A percentile compares a stretch with the other conserved stretches of the same genome.
phyloP scores from a whole-genome alignment of 2,329 filamentous ascomycete genomes.

The Ophiostoma sp. region DNA sequence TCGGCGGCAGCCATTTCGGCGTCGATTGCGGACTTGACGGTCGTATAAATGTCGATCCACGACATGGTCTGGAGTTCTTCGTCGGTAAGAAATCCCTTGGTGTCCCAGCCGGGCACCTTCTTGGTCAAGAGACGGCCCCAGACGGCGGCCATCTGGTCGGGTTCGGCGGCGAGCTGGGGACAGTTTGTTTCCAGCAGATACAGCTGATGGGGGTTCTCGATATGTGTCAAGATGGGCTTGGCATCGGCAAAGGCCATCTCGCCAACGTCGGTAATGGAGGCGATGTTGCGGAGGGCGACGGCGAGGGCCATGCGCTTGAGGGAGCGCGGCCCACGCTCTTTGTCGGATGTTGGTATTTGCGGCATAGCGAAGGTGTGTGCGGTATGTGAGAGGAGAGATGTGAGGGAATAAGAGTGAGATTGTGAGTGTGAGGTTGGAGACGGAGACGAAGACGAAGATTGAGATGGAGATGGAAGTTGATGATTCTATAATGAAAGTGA shows the following conservation, averaged over 20 bases:
- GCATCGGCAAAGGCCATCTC: conserved; percentile 67
- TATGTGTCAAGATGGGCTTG: conserved; percentile 65
- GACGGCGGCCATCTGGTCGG: conserved; percentile 66
- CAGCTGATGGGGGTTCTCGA: conserved; percentile 74
- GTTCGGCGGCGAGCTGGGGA: conserved; percentile 70
- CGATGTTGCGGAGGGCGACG: conserved; percentile 55
- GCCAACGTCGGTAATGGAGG: conserved; percentile 67
- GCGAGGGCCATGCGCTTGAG: conserved; percentile 53
- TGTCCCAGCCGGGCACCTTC: conserved; percentile 69
- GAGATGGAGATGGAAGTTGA: too few relatives aligned
- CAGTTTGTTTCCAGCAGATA: conserved; percentile 71
- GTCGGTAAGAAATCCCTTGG: conserved; percentile 63
- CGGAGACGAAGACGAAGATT: background rate
- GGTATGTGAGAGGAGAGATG: background rate
- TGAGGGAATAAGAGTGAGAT: background rate
- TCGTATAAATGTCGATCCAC: conserved; percentile 75
- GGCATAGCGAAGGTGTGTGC: background rate
- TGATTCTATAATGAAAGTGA: background rate
- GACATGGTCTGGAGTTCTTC: conserved; percentile 53
- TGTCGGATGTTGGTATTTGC: conserved; percentile 16
- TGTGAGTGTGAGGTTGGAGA: background rate
- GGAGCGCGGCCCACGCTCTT: conserved; percentile 37
- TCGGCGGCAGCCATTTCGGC: conserved; percentile 58
- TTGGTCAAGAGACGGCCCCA: conserved; percentile 79
- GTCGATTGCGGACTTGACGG: conserved; percentile 60